Percentiles rank a stretch among this genome's conserved stretches.
These are phyloP conservation scores for Clavispora vitiphila DNA, from an alignment of 805 yeast genomes.

Conservation along the genomic window DNA sequence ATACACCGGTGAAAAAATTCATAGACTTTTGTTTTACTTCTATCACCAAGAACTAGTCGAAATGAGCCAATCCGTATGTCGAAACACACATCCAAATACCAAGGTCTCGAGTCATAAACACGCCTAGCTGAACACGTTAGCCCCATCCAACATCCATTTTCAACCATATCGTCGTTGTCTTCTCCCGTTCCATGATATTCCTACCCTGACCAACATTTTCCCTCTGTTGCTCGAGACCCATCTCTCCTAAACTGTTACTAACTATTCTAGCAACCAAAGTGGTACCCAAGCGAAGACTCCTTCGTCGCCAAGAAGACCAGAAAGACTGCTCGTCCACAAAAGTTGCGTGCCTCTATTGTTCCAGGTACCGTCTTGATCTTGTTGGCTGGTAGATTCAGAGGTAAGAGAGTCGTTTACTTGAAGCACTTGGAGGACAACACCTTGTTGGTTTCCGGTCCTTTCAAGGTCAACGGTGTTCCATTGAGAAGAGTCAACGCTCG, in stretches of 20 bases:
- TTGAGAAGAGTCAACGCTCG: constrained; percentile 98
- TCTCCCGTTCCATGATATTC: background rate
- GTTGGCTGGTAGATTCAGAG: constrained; percentile 99
- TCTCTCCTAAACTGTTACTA: constrained; percentile 11
- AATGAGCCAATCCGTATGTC: constrained; percentile 34
- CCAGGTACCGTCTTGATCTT: constrained; percentile 98
- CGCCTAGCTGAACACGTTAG: background rate
- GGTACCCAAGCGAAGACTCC: constrained; percentile 91
- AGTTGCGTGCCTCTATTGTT: constrained; percentile 90
- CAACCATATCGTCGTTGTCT: background rate
- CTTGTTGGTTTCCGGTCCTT: constrained; percentile 95
- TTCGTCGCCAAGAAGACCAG: constrained; percentile 85
- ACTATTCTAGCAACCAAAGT: constrained; percentile 64
- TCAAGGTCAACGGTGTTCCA: constrained; percentile 99
- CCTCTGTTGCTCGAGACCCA: background rate
- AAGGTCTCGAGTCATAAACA: background rate
- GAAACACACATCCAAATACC: background rate
- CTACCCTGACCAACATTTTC: background rate
- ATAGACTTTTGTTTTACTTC: constrained; percentile 19
- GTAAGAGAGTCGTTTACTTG: constrained; percentile 98
- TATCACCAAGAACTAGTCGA: constrained; percentile 19
- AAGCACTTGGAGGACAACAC: constrained; percentile 98
- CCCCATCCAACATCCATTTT: background rate
- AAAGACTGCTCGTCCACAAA: constrained; percentile 89
- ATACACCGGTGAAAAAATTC: constrained; percentile 14